Evolutionary conservation across 345 rosid genomes (phyloP), one percentile per base, ranked within the genome.

Genomic region (Camelina neglecta): DNA sequence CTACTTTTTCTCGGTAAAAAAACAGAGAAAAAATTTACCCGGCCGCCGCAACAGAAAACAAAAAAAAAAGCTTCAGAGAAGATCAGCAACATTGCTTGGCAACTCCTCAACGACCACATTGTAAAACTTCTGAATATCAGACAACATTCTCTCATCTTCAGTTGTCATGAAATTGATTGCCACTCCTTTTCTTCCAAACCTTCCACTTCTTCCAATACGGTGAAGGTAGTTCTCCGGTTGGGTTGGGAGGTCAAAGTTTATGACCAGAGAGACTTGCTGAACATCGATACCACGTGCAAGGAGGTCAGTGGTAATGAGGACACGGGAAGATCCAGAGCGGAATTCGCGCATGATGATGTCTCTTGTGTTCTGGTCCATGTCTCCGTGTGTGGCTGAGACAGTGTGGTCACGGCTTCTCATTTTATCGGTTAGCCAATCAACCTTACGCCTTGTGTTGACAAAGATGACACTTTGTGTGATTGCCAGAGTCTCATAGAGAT

Each of bases 191-290:
- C 98, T 87, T 29, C 98, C 98, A 26, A 93, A 93, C 24, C 91
- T 84, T 63, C 96, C 96, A 80, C 96, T 86, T 29, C 95, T 82
- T 51, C 96, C 95, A 18, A 93, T 93, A 41, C 93, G 86, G 75
- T 93, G 96, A 18, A 90, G 95, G 82, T 90, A 90, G 72, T 89
- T 93, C 78, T 90, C 95, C 0, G 98, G 98, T 65, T 90, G 96
- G 0, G 98, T 93, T 6, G 96, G 96, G 56, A 93, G 80, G 61
- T 93, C 96, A 74, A 81, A 93, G 80, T 93, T 90, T 16, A 90
- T 93, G 31, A 89, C 96, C 49, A 90, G 89, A 11, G 98, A 93
- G 44, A 93, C 98, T 75, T 90, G 96, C 79, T 93, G 96, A 75
- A 87, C 98, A 73, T 93, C 98, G 7, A 93, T 93, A 72, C 94